These are phyloP conservation scores for Fraxinus nigra DNA, from an alignment of 305 asterid species.

Conservation along the genomic window DNA sequence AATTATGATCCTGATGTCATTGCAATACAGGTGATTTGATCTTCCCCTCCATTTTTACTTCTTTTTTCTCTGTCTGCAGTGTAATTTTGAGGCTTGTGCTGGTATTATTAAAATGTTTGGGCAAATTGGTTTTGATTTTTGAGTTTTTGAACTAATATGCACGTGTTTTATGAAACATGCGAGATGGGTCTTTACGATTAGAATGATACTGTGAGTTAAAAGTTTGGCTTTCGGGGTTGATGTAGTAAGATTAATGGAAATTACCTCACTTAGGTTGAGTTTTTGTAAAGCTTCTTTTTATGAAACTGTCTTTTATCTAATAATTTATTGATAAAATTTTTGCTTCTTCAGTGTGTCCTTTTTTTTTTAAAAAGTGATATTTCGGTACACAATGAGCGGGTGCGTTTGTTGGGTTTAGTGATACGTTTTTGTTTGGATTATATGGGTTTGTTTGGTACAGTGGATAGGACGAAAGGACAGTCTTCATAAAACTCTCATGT, in stretches of 20 bases:
- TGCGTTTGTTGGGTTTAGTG: neutral
- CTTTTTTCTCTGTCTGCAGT: neutral
- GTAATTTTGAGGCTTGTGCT: slow-evolving; percentile 7
- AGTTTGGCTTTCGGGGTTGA: neutral
- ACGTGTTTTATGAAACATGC: neutral
- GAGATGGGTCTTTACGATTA: neutral
- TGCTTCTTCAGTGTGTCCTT: neutral
- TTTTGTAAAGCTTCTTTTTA: neutral
- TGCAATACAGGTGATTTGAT: slow-evolving; percentile 66
- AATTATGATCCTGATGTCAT: slow-evolving; percentile 79
- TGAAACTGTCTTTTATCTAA: slow-evolving; percentile 3
- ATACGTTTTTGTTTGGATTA: neutral
- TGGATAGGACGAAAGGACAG: neutral
- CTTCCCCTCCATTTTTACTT: neutral
- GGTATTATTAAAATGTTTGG: neutral
- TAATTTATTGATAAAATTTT: neutral
- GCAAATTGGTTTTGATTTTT: slow-evolving; percentile 10
- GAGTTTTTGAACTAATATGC: slow-evolving; percentile 18
- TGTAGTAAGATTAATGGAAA: neutral
- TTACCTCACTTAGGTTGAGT: neutral
- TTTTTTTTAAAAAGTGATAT: neutral
- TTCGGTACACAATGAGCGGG: neutral
- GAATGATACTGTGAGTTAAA: neutral
- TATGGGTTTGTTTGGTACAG: neutral
- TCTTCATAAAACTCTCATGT: neutral